phyloP scores from a whole-genome alignment of 345 rosid genomes.

The Gossypium anomalum region DNA sequence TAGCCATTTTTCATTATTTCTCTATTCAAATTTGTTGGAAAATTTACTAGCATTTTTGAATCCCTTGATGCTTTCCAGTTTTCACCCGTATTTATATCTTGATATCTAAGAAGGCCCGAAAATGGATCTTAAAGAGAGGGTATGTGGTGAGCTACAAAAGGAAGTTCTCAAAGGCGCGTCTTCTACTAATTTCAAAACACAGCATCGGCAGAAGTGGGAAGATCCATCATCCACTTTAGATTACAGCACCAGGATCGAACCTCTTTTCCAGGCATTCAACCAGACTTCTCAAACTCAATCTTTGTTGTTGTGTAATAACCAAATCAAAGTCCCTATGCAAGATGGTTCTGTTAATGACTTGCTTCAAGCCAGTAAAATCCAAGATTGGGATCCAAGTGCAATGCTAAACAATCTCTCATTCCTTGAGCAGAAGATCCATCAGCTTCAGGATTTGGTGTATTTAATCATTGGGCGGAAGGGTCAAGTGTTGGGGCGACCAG shows the following conservation, averaged over 20 bases:
- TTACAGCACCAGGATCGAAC: slow-evolving; percentile 37
- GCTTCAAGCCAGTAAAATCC: slow-evolving; percentile 37
- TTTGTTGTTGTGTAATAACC: slow-evolving; percentile 27
- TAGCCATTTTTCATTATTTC: not conserved
- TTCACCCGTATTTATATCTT: slow-evolving; percentile 10
- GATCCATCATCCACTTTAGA: slow-evolving; percentile 49
- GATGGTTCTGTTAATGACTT: slow-evolving; percentile 32
- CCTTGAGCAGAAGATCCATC: slow-evolving; percentile 81
- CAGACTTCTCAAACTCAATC: slow-evolving; percentile 28
- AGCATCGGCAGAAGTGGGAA: slow-evolving; percentile 56
- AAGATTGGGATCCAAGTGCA: slow-evolving; percentile 81
- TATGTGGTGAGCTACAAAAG: slow-evolving; percentile 32
- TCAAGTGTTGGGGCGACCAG: slow-evolving; percentile 43
- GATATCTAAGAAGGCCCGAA: slow-evolving; percentile 14
- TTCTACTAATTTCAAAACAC: slow-evolving; percentile 31
- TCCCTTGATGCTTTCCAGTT: slow-evolving; percentile 17
- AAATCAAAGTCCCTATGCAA: slow-evolving; percentile 30
- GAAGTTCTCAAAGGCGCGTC: slow-evolving; percentile 28
- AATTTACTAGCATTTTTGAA: not conserved
- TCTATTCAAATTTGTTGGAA: not conserved
- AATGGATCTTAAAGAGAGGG: slow-evolving; percentile 61
- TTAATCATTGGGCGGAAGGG: slow-evolving; percentile 48
- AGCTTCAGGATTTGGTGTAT: slow-evolving; percentile 77
- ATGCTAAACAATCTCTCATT: slow-evolving; percentile 72
- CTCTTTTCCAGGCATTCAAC: slow-evolving; percentile 40